These are phyloP conservation scores for Logfia minima DNA, from an alignment of 129 eudicot species.

Conservation along the genomic window DNA sequence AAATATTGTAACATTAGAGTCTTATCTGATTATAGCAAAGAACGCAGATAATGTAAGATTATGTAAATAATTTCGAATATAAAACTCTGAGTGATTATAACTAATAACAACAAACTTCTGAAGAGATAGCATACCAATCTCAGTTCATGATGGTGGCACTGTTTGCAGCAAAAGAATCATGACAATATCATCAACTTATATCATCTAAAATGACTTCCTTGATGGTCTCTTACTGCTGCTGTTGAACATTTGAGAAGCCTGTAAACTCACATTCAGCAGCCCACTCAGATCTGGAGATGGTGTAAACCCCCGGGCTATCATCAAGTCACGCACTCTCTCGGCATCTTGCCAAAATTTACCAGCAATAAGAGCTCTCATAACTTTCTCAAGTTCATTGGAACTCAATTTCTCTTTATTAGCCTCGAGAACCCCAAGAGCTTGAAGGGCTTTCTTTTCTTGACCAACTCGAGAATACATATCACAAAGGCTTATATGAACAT, in stretches of 20 bases:
- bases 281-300: conserved; percentile 16
- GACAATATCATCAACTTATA: neutral
- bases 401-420: conserved; percentile 59
- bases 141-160: neutral
- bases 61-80: neutral
- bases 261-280: conserved; percentile 10
- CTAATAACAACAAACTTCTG: neutral
- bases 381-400: conserved; percentile 52
- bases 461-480: conserved; percentile 66
- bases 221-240: conserved; percentile 14
- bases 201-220: conserved; percentile 15
- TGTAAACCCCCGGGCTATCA: conserved; percentile 56
- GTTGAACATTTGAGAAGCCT: conserved; percentile 32
- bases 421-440: conserved; percentile 70
- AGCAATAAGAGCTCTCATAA: conserved; percentile 45
- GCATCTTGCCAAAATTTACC: conserved; percentile 70
- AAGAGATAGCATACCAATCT: neutral
- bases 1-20: neutral
- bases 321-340: conserved; percentile 42
- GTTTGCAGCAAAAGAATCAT: neutral
- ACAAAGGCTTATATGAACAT: conserved; percentile 75
- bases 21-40: conserved; percentile 1
- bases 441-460: conserved; percentile 71
- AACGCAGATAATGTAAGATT: neutral
- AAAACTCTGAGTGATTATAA: neutral